These are phyloP conservation scores for Steccherinum ochraceum DNA, from an alignment of 768 basidiomycete genomes.

Conservation along the genomic window DNA sequence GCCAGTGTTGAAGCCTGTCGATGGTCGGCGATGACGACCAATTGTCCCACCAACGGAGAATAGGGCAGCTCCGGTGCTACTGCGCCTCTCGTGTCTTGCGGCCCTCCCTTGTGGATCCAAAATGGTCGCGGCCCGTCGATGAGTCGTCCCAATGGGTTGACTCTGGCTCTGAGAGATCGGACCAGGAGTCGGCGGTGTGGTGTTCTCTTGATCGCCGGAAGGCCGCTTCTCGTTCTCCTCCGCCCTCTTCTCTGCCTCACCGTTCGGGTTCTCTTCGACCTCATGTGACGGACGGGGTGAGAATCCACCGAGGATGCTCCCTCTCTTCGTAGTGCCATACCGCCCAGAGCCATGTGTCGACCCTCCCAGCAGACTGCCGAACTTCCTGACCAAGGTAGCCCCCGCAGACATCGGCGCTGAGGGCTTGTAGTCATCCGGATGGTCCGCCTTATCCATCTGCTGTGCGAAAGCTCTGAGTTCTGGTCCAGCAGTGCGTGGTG, in stretches of 20 bases:
- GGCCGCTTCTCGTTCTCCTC: conserved; percentile 20
- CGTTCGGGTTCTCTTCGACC: conserved; percentile 10
- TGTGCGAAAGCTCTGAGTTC: conserved; percentile 50
- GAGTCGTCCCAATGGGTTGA: conserved; percentile 52
- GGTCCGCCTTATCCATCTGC: conserved; percentile 23
- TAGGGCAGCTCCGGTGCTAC: conserved; percentile 66
- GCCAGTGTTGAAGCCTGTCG: conserved; percentile 48
- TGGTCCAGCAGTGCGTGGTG: conserved; percentile 61
- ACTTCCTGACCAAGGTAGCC: conserved; percentile 70
- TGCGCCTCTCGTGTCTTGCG: conserved; percentile 64
- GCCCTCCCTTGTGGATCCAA: conserved; percentile 62
- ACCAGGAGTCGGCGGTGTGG: conserved; percentile 15
- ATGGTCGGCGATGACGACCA: conserved; percentile 64
- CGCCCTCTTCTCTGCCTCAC: conserved; percentile 17
- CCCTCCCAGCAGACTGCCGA: conserved; percentile 58
- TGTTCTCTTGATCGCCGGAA: conserved; percentile 13
- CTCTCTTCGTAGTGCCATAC: conserved; percentile 35
- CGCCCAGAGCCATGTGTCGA: conserved; percentile 35
- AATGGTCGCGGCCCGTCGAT: conserved; percentile 74
- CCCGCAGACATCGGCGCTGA: conserved; percentile 41
- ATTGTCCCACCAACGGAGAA: conserved; percentile 47
- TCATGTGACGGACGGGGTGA: conserved; percentile 30
- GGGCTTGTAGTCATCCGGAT: conserved; percentile 28
- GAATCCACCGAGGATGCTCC: conserved; percentile 44
- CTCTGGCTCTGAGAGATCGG: conserved; percentile 36